These are phyloP conservation scores for Trichosporon ovoides DNA, from an alignment of 1,284 basidiomycete genomes.

Conservation along the genomic window DNA sequence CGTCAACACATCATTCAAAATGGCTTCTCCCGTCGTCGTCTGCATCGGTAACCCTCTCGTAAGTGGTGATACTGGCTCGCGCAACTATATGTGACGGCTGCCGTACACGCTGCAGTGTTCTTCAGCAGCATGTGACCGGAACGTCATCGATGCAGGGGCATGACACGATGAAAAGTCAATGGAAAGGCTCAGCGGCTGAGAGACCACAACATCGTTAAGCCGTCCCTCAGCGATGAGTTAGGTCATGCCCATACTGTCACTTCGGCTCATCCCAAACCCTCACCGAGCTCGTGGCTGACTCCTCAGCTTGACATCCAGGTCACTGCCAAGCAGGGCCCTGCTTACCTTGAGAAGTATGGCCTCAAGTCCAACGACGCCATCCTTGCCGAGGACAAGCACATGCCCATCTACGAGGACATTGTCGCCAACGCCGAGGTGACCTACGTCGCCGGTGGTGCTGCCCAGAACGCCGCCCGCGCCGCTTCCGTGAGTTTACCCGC, in stretches of 20 bases:
- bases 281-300: neutral
- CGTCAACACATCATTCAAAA: conserved; percentile 9
- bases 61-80: conserved; percentile 13
- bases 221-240: too few relatives aligned
- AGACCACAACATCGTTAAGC: neutral
- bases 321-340: conserved; percentile 62
- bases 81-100: neutral
- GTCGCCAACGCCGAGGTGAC: conserved; percentile 70
- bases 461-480: conserved; percentile 92
- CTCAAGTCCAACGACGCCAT: conserved; percentile 96
- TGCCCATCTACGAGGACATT: conserved; percentile 81
- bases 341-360: conserved; percentile 80
- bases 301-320: conserved; percentile 74
- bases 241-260: too few relatives aligned
- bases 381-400: conserved; percentile 84
- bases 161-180: conserved; percentile 1
- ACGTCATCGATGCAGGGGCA: neutral
- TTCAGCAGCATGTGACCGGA: neutral
- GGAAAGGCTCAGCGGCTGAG: neutral
- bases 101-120: neutral
- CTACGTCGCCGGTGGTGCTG: conserved; percentile 94
- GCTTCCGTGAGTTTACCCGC: conserved; percentile 69
- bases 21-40: conserved; percentile 55
- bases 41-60: conserved; percentile 78
- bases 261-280: too few relatives aligned